These are phyloP conservation scores for Malassezia arunalokei DNA, from an alignment of 1,284 basidiomycete species.

Conservation along the genomic window DNA sequence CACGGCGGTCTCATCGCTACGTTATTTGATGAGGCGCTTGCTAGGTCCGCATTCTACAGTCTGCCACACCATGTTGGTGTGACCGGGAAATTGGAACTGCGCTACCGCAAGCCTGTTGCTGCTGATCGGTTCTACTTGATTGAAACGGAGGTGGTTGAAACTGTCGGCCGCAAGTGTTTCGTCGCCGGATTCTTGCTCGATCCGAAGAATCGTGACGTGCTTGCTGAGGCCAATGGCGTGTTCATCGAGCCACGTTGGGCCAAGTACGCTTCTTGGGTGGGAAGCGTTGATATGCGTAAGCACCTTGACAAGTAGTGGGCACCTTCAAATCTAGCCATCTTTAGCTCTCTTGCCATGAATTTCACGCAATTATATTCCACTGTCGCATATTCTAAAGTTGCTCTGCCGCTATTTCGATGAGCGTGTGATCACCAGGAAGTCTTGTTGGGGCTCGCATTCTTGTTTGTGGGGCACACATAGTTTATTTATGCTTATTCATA, in stretches of 20 bases:
- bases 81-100: conserved; percentile 55
- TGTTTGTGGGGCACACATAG: too few species aligned
- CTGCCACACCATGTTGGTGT: conserved; percentile 82
- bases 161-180: conserved; percentile 62
- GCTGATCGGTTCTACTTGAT: conserved; percentile 53
- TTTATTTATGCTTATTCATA: too few species aligned
- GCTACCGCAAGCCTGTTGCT: conserved; percentile 44
- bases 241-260: conserved; percentile 78
- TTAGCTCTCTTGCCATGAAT: too few species aligned
- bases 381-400: too few species aligned
- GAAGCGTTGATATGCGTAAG: conserved; percentile 8
- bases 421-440: too few species aligned
- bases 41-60: conserved; percentile 54
- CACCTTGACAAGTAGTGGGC: conserved; percentile 3
- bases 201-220: conserved; percentile 58
- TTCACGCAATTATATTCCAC: too few species aligned
- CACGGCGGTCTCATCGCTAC: conserved; percentile 88
- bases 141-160: conserved; percentile 56
- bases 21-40: conserved; percentile 73
- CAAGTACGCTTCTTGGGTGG: conserved; percentile 48
- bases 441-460: too few species aligned
- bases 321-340: too few species aligned
- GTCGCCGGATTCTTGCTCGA: conserved; percentile 66
- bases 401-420: too few species aligned
- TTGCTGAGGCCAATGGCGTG: conserved; percentile 65